Percentiles rank a stretch among this genome's conserved stretches.
Conservation (phyloP, 2,329 filamentous ascomycete genomes). For the Sporothrix inflata region DNA sequence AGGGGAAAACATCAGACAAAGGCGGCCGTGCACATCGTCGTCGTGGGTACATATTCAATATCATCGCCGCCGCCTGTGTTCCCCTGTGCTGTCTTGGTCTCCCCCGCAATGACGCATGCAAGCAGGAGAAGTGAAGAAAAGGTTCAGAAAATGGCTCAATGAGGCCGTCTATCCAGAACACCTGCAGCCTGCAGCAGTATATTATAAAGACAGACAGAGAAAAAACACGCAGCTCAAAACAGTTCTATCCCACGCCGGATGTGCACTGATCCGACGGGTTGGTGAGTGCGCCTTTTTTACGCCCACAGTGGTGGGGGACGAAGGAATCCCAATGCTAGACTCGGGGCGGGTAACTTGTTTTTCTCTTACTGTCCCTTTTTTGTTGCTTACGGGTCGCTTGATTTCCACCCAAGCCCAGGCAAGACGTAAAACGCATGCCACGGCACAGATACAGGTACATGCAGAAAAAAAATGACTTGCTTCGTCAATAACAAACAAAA, state of each 20-base stretch:
- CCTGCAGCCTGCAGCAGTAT: neutral
- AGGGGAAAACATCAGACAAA: neutral
- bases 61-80: neutral
- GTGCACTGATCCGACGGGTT: slow-evolving; percentile 4
- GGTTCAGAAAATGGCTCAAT: slow-evolving; percentile 21
- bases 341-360: neutral
- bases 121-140: neutral
- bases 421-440: neutral
- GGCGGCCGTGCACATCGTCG: neutral
- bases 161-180: slow-evolving; percentile 23
- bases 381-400: neutral
- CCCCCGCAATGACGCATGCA: slow-evolving; percentile 15
- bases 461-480: neutral
- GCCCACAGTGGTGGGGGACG: neutral
- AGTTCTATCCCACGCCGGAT: neutral
- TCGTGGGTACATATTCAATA: neutral
- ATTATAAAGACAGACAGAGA: neutral
- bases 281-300: slow-evolving; percentile 12
- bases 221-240: neutral
- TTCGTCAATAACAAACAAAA: neutral
- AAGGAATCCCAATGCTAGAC: neutral
- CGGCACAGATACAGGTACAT: neutral
- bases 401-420: neutral
- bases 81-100: too few species aligned
- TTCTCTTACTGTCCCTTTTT: neutral